Percentiles rank a stretch among this genome's conserved stretches.
Evolutionary conservation across 805 yeast species (phyloP).

Genomic region (Wickerhamiella lipophila): DNA sequence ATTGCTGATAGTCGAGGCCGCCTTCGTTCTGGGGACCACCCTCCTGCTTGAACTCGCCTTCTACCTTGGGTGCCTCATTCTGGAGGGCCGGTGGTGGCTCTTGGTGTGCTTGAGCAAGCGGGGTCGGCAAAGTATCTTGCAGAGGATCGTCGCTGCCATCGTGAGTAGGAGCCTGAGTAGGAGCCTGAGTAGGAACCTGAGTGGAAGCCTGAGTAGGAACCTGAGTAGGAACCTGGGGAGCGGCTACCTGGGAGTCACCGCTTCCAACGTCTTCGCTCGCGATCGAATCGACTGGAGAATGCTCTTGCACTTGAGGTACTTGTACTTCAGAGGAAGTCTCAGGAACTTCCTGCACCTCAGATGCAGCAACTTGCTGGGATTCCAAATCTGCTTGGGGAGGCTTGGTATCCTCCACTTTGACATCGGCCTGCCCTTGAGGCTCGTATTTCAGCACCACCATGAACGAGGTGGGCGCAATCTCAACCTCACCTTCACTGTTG

Average conservation of each 20-base stretch:
- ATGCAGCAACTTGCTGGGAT: neutral
- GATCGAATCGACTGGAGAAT: neutral
- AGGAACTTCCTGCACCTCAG: neutral
- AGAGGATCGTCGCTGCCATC: neutral
- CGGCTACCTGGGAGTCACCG: neutral
- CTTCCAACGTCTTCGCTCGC: neutral
- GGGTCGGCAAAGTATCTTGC: neutral
- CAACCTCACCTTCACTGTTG: slow-evolving; percentile 1
- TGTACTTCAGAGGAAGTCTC: too few relatives aligned
- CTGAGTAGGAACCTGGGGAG: neutral
- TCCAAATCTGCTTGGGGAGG: neutral
- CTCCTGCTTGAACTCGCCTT: slow-evolving; percentile 2
- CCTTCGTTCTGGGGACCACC: neutral
- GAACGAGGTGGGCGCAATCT: neutral
- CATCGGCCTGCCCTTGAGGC: neutral
- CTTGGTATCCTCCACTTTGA: neutral
- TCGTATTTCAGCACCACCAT: slow-evolving; percentile 1
- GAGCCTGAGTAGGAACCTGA: neutral
- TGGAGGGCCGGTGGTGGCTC: slow-evolving; percentile 2
- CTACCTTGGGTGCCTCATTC: slow-evolving; percentile 4
- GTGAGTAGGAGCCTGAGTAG: neutral
- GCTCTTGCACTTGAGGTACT: neutral
- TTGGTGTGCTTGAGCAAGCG: slow-evolving; percentile 4
- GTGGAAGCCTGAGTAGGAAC: neutral
- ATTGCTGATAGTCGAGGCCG: slow-evolving; percentile 2